Evolutionary conservation across 1,284 basidiomycete species (phyloP).

Genomic region (Hemileia vastatrix): DNA sequence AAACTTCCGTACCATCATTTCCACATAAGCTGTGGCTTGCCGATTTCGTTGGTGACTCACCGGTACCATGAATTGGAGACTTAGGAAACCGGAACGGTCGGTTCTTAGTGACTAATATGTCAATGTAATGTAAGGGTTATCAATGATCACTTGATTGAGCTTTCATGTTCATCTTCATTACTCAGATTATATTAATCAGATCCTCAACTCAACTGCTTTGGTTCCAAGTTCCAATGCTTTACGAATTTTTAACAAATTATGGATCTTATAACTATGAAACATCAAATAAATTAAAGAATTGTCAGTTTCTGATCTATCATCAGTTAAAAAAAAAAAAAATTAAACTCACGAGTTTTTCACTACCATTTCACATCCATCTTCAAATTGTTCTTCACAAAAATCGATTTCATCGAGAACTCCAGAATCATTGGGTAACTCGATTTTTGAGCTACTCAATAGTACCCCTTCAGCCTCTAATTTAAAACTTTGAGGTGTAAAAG

Average conservation of each 20-base stretch:
- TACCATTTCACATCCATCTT: too few relatives aligned
- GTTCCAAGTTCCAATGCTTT: slow-evolving; percentile 20
- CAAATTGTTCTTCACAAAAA: slow-evolving; percentile 6
- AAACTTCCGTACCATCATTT: too few relatives aligned
- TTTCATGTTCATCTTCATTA: too few relatives aligned
- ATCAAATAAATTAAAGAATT: neutral
- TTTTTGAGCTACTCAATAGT: slow-evolving; percentile 2
- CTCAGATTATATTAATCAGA: too few relatives aligned
- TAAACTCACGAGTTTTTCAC: slow-evolving; percentile 17
- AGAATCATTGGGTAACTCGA: slow-evolving; percentile 20
- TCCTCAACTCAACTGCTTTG: slow-evolving; percentile 15
- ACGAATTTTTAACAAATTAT: slow-evolving; percentile 14
- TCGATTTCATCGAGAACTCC: slow-evolving; percentile 14
- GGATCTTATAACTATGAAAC: slow-evolving; percentile 12
- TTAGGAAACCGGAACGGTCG: slow-evolving; percentile 14
- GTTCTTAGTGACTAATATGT: slow-evolving; percentile 9
- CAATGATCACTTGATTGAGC: too few relatives aligned
- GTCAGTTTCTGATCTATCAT: neutral
- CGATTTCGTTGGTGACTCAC: too few relatives aligned
- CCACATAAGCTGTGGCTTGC: too few relatives aligned
- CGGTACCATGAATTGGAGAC: slow-evolving; percentile 14
- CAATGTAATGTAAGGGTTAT: too few relatives aligned
- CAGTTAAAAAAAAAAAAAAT: neutral
- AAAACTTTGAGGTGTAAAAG: slow-evolving; percentile 13
- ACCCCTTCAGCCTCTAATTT: slow-evolving; percentile 14